phyloP scores from a whole-genome alignment of 306 rosid species.

The Dryas drummondii region DNA sequence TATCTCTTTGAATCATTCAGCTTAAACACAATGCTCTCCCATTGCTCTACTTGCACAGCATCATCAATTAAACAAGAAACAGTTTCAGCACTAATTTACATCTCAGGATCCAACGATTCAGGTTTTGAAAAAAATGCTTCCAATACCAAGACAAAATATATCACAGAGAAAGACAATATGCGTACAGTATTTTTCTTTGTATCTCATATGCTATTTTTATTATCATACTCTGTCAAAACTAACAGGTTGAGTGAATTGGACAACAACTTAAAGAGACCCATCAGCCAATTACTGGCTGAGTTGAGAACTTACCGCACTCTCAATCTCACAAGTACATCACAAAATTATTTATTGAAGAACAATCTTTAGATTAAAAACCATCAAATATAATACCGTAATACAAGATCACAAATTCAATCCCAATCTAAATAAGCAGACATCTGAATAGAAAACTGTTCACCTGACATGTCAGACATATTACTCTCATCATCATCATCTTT shows the following conservation, averaged over 20 bases:
- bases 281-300: background rate
- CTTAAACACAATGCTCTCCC: constrained; percentile 69
- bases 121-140: background rate
- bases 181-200: background rate
- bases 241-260: background rate
- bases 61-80: constrained; percentile 15
- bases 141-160: background rate
- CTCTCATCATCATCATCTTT: constrained; percentile 14
- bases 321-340: background rate
- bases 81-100: background rate
- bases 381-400: background rate
- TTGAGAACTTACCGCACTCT: background rate
- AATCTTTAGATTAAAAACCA: background rate
- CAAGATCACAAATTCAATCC: background rate
- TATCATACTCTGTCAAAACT: background rate
- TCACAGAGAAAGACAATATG: background rate
- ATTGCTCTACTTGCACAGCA: constrained; percentile 56
- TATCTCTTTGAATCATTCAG: constrained; percentile 80
- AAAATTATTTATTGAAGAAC: background rate
- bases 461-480: constrained; percentile 25
- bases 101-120: background rate
- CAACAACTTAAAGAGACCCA: background rate
- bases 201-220: background rate
- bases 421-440: background rate
- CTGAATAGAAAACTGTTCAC: constrained; percentile 23